phyloP scores from a whole-genome alignment of 2,329 filamentous ascomycete genomes.

The Aspergillus tubingensis region DNA sequence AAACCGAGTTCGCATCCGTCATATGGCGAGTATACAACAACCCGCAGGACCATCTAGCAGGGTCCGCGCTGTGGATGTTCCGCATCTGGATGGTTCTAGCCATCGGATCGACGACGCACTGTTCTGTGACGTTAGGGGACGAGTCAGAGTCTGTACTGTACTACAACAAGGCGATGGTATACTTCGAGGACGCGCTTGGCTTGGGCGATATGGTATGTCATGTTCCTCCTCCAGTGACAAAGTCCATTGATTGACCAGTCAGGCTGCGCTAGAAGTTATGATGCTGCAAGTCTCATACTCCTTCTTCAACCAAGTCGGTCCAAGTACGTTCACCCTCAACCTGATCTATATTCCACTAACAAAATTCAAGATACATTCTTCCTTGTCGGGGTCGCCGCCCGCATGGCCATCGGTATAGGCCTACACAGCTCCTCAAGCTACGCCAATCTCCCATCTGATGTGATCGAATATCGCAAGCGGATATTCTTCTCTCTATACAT shows the following conservation, averaged over 20 bases:
- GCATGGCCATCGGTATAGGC: conserved; percentile 49
- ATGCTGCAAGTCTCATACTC: conserved; percentile 53
- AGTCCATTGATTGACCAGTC: background rate
- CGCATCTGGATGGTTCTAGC: conserved; percentile 54
- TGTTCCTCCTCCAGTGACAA: too few species aligned
- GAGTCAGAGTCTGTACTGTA: conserved; percentile 47
- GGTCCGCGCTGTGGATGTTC: conserved; percentile 42
- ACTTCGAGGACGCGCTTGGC: conserved; percentile 43
- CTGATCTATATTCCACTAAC: background rate
- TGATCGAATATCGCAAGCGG: conserved; percentile 43
- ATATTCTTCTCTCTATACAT: conserved; percentile 53
- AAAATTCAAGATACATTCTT: conserved; percentile 47
- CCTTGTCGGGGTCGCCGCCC: conserved; percentile 47
- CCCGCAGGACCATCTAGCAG: conserved; percentile 29
- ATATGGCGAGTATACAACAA: conserved; percentile 35
- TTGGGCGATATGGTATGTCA: conserved; percentile 42
- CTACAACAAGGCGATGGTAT: conserved; percentile 49
- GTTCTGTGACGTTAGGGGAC: conserved; percentile 46
- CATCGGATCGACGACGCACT: conserved; percentile 51
- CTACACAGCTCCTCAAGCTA: conserved; percentile 44
- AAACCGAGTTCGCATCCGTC: conserved; percentile 37
- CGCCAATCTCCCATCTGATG: conserved; percentile 33
- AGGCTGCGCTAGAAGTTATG: conserved; percentile 48
- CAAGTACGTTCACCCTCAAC: conserved; percentile 36
- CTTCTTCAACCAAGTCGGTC: conserved; percentile 52